These are phyloP conservation scores for Botrytis byssoidea DNA, from an alignment of 2,329 filamentous ascomycete species.

Conservation along the genomic window DNA sequence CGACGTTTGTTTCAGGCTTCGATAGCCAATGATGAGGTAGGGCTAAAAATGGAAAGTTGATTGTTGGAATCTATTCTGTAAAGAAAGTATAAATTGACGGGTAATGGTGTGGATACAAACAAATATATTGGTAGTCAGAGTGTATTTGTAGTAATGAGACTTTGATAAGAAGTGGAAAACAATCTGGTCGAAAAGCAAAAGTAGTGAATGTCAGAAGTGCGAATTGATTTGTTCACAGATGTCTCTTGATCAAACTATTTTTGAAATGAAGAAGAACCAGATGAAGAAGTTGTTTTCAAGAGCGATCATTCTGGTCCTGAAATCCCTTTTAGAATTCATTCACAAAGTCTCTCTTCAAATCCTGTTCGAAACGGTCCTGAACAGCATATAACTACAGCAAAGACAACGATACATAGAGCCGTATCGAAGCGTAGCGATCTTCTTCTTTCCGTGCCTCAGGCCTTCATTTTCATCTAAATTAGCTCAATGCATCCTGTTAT, in stretches of 20 bases:
- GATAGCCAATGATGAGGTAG: neutral
- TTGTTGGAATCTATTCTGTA: neutral
- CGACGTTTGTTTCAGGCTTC: neutral
- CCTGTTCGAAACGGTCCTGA: neutral
- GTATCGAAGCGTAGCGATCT: neutral
- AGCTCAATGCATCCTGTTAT: neutral
- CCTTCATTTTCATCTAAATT: neutral
- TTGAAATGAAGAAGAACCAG: neutral
- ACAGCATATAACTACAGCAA: neutral
- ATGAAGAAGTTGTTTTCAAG: neutral
- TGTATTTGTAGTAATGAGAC: neutral
- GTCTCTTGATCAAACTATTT: neutral
- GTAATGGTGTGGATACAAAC: neutral
- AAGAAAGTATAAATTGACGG: neutral
- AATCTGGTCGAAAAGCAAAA: neutral
- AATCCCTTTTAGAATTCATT: neutral
- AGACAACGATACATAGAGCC: accelerated
- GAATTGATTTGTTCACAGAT: neutral
- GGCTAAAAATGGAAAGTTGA: neutral
- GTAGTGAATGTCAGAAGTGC: neutral
- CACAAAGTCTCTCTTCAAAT: accelerated
- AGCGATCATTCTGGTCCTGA: neutral
- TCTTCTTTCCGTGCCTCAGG: too few relatives aligned
- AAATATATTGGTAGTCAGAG: too few relatives aligned
- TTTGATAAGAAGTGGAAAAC: neutral